phyloP scores from a whole-genome alignment of 495 filamentous ascomycete genomes.

The Trichocladium uniseriatum region DNA sequence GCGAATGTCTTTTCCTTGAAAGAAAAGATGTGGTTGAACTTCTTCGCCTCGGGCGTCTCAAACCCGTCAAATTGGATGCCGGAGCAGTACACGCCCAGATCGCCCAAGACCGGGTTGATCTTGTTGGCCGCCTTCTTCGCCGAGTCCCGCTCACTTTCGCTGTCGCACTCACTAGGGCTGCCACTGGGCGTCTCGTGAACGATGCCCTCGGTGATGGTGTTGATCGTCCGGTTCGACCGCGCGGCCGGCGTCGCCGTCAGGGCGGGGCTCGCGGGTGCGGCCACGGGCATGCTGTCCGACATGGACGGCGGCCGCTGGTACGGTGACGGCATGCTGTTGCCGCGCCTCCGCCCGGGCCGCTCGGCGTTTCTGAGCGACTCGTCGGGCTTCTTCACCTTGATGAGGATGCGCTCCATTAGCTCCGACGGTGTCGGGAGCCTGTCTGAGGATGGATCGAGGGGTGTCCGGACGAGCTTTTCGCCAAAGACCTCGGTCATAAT shows the following conservation, averaged over 20 bases:
- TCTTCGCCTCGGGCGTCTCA: slow-evolving; percentile 62
- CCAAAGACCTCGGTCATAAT: slow-evolving; percentile 80
- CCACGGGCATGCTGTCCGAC: slow-evolving; percentile 46
- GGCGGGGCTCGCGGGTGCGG: slow-evolving; percentile 48
- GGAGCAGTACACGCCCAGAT: slow-evolving; percentile 78
- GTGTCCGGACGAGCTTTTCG: slow-evolving; percentile 64
- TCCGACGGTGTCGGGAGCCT: slow-evolving; percentile 78
- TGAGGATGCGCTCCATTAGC: slow-evolving; percentile 68
- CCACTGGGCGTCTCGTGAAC: slow-evolving; percentile 43
- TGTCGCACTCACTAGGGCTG: slow-evolving; percentile 51
- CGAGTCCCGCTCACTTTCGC: slow-evolving; percentile 44
- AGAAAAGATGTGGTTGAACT: slow-evolving; percentile 87
- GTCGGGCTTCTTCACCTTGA: slow-evolving; percentile 78
- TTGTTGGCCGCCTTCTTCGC: slow-evolving; percentile 67
- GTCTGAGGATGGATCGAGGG: slow-evolving; percentile 53
- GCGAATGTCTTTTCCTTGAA: slow-evolving; percentile 80
- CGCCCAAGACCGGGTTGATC: slow-evolving; percentile 72
- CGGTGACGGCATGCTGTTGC: slow-evolving; percentile 73
- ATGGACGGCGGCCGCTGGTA: slow-evolving; percentile 50
- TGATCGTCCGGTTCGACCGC: slow-evolving; percentile 30
- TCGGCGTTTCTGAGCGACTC: slow-evolving; percentile 30
- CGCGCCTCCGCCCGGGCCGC: slow-evolving; percentile 48
- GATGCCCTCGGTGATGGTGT: slow-evolving; percentile 42
- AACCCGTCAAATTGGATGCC: slow-evolving; percentile 80
- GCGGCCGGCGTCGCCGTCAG: slow-evolving; percentile 30